Evolutionary conservation across 140 eudicot species (phyloP).

Genomic region (Artemisia princeps): DNA sequence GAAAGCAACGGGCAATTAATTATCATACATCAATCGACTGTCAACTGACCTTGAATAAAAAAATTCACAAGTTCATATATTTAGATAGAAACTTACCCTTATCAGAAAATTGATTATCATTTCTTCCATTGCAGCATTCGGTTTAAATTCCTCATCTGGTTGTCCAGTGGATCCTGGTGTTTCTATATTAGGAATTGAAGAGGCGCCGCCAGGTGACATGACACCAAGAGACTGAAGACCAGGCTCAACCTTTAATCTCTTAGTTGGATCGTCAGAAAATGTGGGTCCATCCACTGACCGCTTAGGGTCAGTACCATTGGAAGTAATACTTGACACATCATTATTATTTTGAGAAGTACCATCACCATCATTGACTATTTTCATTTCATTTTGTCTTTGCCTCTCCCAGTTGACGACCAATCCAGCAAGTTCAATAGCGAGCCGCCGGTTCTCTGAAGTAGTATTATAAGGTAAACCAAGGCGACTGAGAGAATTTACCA

Average conservation of each 20-base stretch:
- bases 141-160: slow-evolving; percentile 95
- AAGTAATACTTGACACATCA: slow-evolving; percentile 44
- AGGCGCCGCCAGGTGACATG: slow-evolving; percentile 93
- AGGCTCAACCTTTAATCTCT: slow-evolving; percentile 84
- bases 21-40: too few species aligned
- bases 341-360: slow-evolving; percentile 41
- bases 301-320: slow-evolving; percentile 45
- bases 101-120: slow-evolving; percentile 97
- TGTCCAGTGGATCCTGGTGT: slow-evolving; percentile 88
- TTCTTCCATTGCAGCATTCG: slow-evolving; percentile 99
- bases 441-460: slow-evolving; percentile 86
- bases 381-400: slow-evolving; percentile 90
- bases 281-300: slow-evolving; percentile 58
- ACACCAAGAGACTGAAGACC: slow-evolving; percentile 85
- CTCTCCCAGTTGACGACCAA: slow-evolving; percentile 97
- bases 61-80: slow-evolving; percentile 2
- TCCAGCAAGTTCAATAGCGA: slow-evolving; percentile 98
- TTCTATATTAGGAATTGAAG: slow-evolving; percentile 80
- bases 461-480: slow-evolving; percentile 94
- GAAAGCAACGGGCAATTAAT: too few species aligned
- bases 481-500: slow-evolving; percentile 97
- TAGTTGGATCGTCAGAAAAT: slow-evolving; percentile 66
- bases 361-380: slow-evolving; percentile 46
- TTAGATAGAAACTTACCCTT: slow-evolving; percentile 45
- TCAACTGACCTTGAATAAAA: slow-evolving; percentile 10